Evolutionary conservation across 129 eudicot species (phyloP).

Genomic region (Silybum marianum): DNA sequence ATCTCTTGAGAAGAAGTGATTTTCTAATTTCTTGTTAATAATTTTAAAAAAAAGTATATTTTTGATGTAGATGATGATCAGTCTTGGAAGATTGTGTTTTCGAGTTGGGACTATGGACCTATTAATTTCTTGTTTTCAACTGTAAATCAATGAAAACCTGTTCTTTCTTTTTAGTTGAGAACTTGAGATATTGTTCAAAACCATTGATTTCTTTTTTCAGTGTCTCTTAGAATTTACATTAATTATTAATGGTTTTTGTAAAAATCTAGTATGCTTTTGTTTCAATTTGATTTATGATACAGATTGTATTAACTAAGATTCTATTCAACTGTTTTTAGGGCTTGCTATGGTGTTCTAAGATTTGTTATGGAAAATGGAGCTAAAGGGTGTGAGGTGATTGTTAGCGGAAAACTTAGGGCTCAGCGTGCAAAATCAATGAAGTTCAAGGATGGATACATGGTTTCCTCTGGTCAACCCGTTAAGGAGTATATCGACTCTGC

Average conservation of each 20-base stretch:
- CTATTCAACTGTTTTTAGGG: conserved; percentile 33
- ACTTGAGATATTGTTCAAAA: not conserved
- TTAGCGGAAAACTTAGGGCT: conserved; percentile 73
- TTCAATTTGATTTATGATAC: not conserved
- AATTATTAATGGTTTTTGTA: not conserved
- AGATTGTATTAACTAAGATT: not conserved
- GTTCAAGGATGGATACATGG: conserved; percentile 77
- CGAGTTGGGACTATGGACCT: not conserved
- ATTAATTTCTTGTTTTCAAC: not conserved
- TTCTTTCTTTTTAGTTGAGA: not conserved
- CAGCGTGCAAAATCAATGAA: conserved; percentile 78
- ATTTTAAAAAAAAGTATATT: not conserved
- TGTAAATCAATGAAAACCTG: not conserved
- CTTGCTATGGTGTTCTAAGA: conserved; percentile 70
- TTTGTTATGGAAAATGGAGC: conserved; percentile 83
- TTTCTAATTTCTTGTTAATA: not conserved
- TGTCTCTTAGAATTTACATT: not conserved
- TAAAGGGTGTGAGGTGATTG: conserved; percentile 80
- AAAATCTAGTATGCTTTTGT: not conserved
- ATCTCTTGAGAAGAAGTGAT: not conserved
- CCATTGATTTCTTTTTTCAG: not conserved
- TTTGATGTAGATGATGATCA: not conserved
- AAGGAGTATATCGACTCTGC: conserved; percentile 70
- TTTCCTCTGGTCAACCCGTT: conserved; percentile 73
- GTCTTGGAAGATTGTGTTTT: not conserved